Base-by-base conservation (phyloP, 495 filamentous ascomycete genomes). In the Amphirosellinia nigrospora region DNA sequence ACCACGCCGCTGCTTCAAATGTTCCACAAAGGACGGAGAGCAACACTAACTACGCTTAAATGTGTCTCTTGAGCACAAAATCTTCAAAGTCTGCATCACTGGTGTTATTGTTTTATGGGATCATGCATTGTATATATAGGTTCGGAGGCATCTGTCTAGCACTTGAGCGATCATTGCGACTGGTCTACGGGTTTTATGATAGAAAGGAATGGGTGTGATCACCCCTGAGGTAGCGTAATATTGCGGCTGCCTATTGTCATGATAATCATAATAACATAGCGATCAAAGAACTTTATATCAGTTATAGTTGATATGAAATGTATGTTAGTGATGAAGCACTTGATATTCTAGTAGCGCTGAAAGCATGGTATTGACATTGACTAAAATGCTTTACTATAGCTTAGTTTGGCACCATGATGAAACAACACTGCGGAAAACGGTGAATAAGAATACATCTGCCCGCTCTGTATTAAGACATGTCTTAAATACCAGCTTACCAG, bases 1-100 rank as follows among this genome's bases (percentile, higher is more conserved):
- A 78, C 41, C 74, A 74, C 30, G 76, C 76, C n/a, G 76, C 74
- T 19, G 69, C 67, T 55, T 71, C 76, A 0, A 78, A 71, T 5
- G 72, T 58, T 3, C 76, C 76, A 4, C 71, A 66, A 38, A 73
- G 62, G 48, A 13, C 43, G 26, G 26, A 10, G 7, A 61, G 66
- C 50, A 55, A 58, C 15, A n/a, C 30, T 19, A 9, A 65, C 26
- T 16, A 28, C 28, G 63, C 63, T 41, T 53, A 53, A 65, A 7
- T 2, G 13, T 36, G 9, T 50, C 2, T 53, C 5, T 1, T 6
- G 7, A 4, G 36, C 15, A 15, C 16, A 53, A 65, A 52, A 16
- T 13, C 8, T 4, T 39, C 10, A 21, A n/a, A 48, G 46, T 39
- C 21, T 64, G 61, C 45, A 65, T 65, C 28, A 38, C 5, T 30